phyloP scores from a whole-genome alignment of 768 basidiomycete genomes.

The Amanita muscaria region DNA sequence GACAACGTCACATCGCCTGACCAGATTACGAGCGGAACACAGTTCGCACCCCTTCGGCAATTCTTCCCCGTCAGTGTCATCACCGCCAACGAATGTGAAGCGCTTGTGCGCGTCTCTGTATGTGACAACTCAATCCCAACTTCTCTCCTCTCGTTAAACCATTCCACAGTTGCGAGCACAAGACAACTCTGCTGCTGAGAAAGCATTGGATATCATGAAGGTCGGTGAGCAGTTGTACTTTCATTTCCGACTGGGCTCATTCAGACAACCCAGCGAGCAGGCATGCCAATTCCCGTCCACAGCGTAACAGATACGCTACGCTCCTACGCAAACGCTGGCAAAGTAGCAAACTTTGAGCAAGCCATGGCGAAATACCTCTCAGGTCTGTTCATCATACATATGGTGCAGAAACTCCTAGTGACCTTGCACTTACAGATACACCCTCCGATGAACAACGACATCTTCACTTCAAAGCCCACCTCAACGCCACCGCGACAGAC shows the following conservation, averaged over 20 bases:
- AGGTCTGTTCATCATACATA: slow-evolving; percentile 28
- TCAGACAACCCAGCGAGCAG: slow-evolving; percentile 28
- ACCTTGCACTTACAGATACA: slow-evolving; percentile 13
- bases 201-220: slow-evolving; percentile 47
- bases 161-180: slow-evolving; percentile 32
- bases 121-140: slow-evolving; percentile 13
- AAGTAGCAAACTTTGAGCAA: slow-evolving; percentile 36
- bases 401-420: neutral
- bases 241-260: neutral
- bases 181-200: slow-evolving; percentile 43
- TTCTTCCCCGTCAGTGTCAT: slow-evolving; percentile 37
- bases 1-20: slow-evolving; percentile 11
- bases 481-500: slow-evolving; percentile 38
- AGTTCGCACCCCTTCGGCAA: slow-evolving; percentile 4
- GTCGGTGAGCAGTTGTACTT: slow-evolving; percentile 18
- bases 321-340: slow-evolving; percentile 38
- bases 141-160: slow-evolving; percentile 4
- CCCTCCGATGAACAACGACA: slow-evolving; percentile 51
- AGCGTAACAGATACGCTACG: slow-evolving; percentile 39
- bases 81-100: slow-evolving; percentile 43
- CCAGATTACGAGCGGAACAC: too few relatives aligned
- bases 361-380: slow-evolving; percentile 33
- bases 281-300: slow-evolving; percentile 32
- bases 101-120: slow-evolving; percentile 44
- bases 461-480: slow-evolving; percentile 62